phyloP scores from a whole-genome alignment of 2,329 filamentous ascomycete genomes.

The Calonectria montana region DNA sequence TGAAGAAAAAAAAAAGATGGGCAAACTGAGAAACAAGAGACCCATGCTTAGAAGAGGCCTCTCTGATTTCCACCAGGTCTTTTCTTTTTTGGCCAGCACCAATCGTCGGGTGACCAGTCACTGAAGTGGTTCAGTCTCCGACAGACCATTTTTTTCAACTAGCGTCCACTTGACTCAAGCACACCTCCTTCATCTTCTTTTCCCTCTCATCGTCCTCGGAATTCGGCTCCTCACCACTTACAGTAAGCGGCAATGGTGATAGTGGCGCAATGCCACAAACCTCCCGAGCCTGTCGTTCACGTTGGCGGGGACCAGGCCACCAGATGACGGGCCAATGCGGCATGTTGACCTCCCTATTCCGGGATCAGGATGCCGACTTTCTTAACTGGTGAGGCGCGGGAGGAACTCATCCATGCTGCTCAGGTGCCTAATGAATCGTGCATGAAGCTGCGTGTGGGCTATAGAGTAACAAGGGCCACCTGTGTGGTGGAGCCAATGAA shows the following conservation, averaged over 20 bases:
- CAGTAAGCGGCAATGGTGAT: neutral
- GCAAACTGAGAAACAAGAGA: neutral
- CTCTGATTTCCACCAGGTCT: neutral
- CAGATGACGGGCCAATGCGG: conserved; percentile 18
- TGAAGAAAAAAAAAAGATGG: neutral
- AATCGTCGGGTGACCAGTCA: conserved; percentile 35
- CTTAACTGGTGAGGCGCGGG: conserved; percentile 5
- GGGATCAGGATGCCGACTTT: conserved; percentile 19
- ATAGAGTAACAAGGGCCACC: conserved; percentile 6
- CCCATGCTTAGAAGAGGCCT: neutral
- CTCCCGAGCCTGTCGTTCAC: conserved; percentile 11
- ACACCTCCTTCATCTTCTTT: neutral
- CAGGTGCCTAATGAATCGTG: neutral
- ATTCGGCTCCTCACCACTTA: neutral
- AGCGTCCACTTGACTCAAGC: neutral
- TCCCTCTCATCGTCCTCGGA: neutral
- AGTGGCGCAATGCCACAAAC: neutral
- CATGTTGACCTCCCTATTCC: neutral
- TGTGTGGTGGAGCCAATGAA: conserved; percentile 11
- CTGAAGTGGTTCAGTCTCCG: conserved; percentile 16
- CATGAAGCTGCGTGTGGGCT: neutral
- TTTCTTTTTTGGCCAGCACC: conserved; percentile 15
- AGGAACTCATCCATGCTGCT: neutral
- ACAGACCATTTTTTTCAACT: neutral
- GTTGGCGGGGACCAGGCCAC: conserved; percentile 5